Base-by-base conservation (phyloP, 2,329 filamentous ascomycete species). In the Colletotrichum aenigma region DNA sequence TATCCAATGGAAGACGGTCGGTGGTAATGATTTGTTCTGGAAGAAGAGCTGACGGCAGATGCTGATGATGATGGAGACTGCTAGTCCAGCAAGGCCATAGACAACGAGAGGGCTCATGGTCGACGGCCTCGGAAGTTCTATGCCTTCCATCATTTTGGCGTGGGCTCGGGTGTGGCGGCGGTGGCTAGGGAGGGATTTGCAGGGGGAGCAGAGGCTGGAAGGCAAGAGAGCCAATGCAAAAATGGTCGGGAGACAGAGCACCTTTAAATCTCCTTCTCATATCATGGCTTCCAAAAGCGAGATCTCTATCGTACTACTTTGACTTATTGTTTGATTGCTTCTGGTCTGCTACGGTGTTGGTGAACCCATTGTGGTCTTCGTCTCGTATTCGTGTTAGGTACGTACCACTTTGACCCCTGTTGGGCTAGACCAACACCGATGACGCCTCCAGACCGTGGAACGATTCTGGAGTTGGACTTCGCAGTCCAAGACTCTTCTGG, bases 1-100 rank as follows among this genome's bases (percentile, higher is more conserved):
- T 81, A 96, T 89, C 91, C 91, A 94, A 85, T 95, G 94, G 84
- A 96, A 96, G 77, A 96, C 94, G 73, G 96, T 80, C 1, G 94
- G 94, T 34, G 94, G 94, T 83, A 95, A 94, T 83, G 94, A 91
- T 80, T 96, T 96, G 87, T 92, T 94, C 87, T 30, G 55, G 24
- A 95, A 92, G 77, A 98, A 87, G 71, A 98, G 80, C 86, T 98
- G 96, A 78, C 89, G 89, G 79, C 95, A 82, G 78, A 98, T 93
- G 84, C 98, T 98, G 87, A 96, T 81, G 75, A 94, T 82, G 71
- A 98, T 90, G n/a, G 92, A 26, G 0, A 58, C 24, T 13, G 24
- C 55, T 0, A 52, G 6, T 52, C 43, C 43, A 13, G 43, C n/a
- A 52, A 52, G 43, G 16, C 43, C 43, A 52, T 52, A 52, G 6